These are phyloP conservation scores for Fusarium aywerte DNA, from an alignment of 2,329 filamentous ascomycete genomes.

Conservation along the genomic window DNA sequence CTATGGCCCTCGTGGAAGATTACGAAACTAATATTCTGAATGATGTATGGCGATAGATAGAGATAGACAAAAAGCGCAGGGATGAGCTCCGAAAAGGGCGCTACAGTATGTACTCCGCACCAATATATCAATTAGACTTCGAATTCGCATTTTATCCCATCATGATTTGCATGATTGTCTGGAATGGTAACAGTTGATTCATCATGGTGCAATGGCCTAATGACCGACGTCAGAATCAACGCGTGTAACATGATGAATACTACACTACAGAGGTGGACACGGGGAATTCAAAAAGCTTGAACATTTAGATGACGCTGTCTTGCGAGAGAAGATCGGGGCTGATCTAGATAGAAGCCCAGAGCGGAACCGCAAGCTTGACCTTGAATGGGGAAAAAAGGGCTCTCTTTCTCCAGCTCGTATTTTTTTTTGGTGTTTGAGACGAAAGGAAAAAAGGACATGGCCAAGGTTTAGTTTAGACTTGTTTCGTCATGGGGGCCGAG, in stretches of 20 bases:
- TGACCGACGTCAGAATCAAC: conserved; percentile 34
- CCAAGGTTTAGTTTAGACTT: conserved; percentile 10
- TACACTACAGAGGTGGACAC: conserved; percentile 11
- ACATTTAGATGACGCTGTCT: conserved; percentile 39
- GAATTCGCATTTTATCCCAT: neutral
- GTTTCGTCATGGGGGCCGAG: conserved; percentile 11
- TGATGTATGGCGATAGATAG: conserved; percentile 33
- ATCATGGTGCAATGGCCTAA: conserved; percentile 4
- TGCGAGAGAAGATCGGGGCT: conserved; percentile 13
- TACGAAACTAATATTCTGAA: conserved; percentile 31
- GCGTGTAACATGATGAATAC: conserved; percentile 19
- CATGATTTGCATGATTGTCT: conserved; percentile 15
- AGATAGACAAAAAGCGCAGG: conserved; percentile 20
- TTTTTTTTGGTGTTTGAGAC: neutral
- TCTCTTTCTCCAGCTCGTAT: neutral
- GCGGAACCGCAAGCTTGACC: conserved; percentile 37
- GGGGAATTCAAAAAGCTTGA: conserved; percentile 10
- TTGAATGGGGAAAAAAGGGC: neutral
- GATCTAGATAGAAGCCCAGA: conserved; percentile 13
- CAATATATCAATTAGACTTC: conserved; percentile 14
- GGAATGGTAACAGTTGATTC: conserved; percentile 22
- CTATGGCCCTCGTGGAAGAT: conserved; percentile 10
- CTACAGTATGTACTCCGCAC: neutral
- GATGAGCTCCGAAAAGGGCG: conserved; percentile 2
- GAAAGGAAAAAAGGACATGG: neutral